phyloP scores from a whole-genome alignment of 495 filamentous ascomycete species.

The Xylaria intraflava region DNA sequence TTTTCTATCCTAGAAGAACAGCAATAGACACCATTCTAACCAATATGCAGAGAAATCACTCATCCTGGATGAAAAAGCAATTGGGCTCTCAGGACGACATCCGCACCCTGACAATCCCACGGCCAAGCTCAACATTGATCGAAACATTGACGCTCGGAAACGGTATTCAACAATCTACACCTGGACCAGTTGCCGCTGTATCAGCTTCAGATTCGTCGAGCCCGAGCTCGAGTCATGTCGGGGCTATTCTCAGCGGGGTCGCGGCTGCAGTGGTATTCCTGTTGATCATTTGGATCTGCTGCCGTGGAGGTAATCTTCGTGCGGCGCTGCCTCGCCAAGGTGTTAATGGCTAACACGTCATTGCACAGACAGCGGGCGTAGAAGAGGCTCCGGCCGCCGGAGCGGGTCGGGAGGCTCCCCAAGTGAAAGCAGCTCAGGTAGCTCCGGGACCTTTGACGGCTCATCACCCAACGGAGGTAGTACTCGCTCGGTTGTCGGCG shows the following conservation, averaged over 20 bases:
- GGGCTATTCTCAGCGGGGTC: slow-evolving; percentile 14
- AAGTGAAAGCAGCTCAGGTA: neutral
- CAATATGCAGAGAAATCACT: neutral
- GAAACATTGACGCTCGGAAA: slow-evolving; percentile 8
- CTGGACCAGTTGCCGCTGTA: neutral
- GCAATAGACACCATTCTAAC: neutral
- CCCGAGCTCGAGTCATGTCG: slow-evolving; percentile 5
- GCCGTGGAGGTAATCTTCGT: neutral
- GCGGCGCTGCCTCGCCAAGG: neutral
- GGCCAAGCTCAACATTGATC: neutral
- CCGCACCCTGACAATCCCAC: slow-evolving; percentile 8
- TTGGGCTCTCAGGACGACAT: neutral
- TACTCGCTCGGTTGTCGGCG: neutral
- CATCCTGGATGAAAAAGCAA: neutral
- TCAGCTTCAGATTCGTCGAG: neutral
- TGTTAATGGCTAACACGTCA: neutral
- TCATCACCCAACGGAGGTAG: neutral
- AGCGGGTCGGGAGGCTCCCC: neutral
- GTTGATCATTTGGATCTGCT: slow-evolving; percentile 11
- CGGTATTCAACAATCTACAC: neutral
- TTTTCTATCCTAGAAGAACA: neutral
- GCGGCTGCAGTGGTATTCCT: slow-evolving; percentile 5
- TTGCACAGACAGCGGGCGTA: neutral
- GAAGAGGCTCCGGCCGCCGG: neutral
- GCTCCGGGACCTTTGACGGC: neutral